phyloP scores from a whole-genome alignment of 2,329 filamentous ascomycete genomes.

The Trichoderma hamatum region DNA sequence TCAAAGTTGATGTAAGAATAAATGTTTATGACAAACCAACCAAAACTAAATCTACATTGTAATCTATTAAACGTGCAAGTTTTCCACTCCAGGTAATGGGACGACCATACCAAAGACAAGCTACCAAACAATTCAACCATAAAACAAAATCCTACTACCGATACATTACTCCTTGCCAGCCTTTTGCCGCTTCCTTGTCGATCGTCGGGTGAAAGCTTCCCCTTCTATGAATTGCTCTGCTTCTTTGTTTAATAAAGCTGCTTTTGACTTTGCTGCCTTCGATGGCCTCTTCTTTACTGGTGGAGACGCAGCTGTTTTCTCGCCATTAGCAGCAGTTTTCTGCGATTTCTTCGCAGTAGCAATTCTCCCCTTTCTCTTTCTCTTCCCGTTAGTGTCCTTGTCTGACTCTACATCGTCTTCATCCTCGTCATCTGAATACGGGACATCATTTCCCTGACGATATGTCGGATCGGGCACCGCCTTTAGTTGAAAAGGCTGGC shows the following conservation, averaged over 20 bases:
- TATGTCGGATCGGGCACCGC: slow-evolving; percentile 30
- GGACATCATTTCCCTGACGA: slow-evolving; percentile 27
- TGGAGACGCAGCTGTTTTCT: not conserved
- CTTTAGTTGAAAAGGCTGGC: slow-evolving; percentile 14
- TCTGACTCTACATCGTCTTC: slow-evolving; percentile 30
- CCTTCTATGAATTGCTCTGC: not conserved
- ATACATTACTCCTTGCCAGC: not conserved
- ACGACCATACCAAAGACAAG: slow-evolving; percentile 6
- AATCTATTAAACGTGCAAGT: not conserved
- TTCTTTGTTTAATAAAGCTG: not conserved
- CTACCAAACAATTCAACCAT: not conserved
- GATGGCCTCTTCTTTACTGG: not conserved
- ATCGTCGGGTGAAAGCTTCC: not conserved
- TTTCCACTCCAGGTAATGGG: not conserved
- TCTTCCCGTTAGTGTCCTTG: slow-evolving; percentile 18
- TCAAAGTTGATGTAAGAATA: not conserved
- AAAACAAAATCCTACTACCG: not conserved
- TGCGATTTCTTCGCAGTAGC: not conserved
- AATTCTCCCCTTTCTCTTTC: slow-evolving; percentile 8
- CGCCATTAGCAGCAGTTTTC: not conserved
- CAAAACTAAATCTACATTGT: not conserved
- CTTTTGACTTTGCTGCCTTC: slow-evolving; percentile 1
- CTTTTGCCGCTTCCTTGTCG: slow-evolving; percentile 24
- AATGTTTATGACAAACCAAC: not conserved
- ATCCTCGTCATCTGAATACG: slow-evolving; percentile 28